Evolutionary conservation across 495 filamentous ascomycete species (phyloP).

Genomic region (Cercophora sp.): DNA sequence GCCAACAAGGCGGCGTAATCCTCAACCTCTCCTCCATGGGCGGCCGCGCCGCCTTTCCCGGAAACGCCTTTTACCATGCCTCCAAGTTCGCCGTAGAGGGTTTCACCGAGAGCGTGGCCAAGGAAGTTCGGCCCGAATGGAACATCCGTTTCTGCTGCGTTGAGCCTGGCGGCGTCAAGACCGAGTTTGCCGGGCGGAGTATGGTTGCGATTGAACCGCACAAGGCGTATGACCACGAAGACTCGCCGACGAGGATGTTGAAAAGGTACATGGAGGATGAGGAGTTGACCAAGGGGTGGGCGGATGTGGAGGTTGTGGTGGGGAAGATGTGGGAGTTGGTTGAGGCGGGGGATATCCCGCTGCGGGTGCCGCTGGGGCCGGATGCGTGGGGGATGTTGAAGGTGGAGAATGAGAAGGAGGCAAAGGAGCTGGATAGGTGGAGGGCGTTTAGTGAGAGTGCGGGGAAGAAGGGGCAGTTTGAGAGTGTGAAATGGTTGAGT

Average conservation of each 20-base stretch:
- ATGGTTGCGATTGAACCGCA: slow-evolving; percentile 23
- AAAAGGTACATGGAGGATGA: slow-evolving; percentile 31
- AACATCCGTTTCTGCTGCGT: slow-evolving; percentile 45
- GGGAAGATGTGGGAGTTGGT: slow-evolving; percentile 36
- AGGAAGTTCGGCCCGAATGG: slow-evolving; percentile 51
- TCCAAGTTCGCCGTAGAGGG: slow-evolving; percentile 55
- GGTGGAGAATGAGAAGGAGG: slow-evolving; percentile 29
- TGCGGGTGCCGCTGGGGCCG: slow-evolving; percentile 42
- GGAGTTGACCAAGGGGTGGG: slow-evolving; percentile 28
- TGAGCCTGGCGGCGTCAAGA: slow-evolving; percentile 51
- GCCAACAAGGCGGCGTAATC: slow-evolving; percentile 45
- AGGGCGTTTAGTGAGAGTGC: slow-evolving; percentile 34
- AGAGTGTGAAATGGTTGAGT: no score
- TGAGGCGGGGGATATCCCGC: slow-evolving; percentile 34
- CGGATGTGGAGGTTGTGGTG: slow-evolving; percentile 35
- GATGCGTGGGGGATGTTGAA: slow-evolving; percentile 40
- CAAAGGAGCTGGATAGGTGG: slow-evolving; percentile 31
- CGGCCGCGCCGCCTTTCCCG: slow-evolving; percentile 44
- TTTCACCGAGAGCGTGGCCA: slow-evolving; percentile 50
- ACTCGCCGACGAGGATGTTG: slow-evolving; percentile 34
- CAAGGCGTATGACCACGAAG: slow-evolving; percentile 36
- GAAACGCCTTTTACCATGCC: slow-evolving; percentile 51
- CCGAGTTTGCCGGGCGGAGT: slow-evolving; percentile 34
- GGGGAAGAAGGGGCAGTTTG: slow-evolving; percentile 22
- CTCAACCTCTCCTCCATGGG: slow-evolving; percentile 53